Base-by-base conservation (phyloP, 768 basidiomycete species). In the Naganishia onofrii region DNA sequence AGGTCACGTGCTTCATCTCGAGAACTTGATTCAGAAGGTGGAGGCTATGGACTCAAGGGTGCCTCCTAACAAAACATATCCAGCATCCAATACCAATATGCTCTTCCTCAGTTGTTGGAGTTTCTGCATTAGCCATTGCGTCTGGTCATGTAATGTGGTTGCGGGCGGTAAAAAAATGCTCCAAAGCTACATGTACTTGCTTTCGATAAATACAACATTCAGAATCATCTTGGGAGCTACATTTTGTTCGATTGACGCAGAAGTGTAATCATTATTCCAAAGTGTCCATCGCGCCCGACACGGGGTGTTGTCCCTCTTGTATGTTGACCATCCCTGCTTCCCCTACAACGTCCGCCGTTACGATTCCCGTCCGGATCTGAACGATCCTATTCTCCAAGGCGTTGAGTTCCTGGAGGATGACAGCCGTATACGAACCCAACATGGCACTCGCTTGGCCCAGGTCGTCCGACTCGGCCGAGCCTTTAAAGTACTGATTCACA, bases 301-400 rank as follows among this genome's bases (percentile, higher is more conserved):
- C 9, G 38, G 60, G 60, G n/a, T 42, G 38, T 29, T 63, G 23
- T 3, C 38, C 60, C 7, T 63, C 38, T 29, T 28, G 60, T 26
- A 63, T 26, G 4, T 42, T 29, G 8, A 26, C 26, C 38, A 83
- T 64, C 10, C 82, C 83, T 74, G 82, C 82, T 63, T 83, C 80
- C 15, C 74, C 69, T 46, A 79, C 69, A 54, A 81, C 77, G 21
- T 77, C 76, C 19, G 74, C 74, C 2, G 79, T 76, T 19, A 82
- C 38, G 3, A 63, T 19, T 44, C 26, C 38, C 60, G 60, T 44
- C 42, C 60, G 42, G 46, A 63, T 63, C 23, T 21, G 15, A 34
- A 63, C 44, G 23, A 69, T 52, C 32, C 68, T 46, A 13, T 69
- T 57, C 56, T 69, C 68, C 17, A 69, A 46, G 9, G 28, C 44